phyloP scores from a whole-genome alignment of 1,284 basidiomycete genomes.

The Kwoniella shivajii region DNA sequence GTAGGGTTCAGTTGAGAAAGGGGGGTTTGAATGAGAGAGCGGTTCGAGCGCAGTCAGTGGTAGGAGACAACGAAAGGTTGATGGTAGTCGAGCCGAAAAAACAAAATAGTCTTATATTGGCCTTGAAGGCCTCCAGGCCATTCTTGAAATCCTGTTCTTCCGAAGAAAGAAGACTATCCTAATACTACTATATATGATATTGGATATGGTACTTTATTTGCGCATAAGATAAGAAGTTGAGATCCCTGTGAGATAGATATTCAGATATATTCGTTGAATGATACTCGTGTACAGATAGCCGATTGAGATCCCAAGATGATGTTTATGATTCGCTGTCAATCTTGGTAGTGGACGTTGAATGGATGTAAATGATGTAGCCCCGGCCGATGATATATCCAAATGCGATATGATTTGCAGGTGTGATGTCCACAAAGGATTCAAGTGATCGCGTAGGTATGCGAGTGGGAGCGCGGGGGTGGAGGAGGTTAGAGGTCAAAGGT shows the following conservation, averaged over 20 bases:
- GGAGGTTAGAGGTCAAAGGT: not conserved
- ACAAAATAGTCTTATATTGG: not conserved
- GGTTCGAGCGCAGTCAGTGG: not conserved
- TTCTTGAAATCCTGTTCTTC: not conserved
- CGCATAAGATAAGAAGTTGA: no score
- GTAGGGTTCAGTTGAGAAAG: not conserved
- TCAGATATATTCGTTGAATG: no score
- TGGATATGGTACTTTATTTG: no score
- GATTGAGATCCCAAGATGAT: no score
- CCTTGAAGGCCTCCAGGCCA: conserved; percentile 2
- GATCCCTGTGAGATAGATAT: no score
- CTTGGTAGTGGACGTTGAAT: no score
- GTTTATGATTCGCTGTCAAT: no score
- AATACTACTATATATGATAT: not conserved
- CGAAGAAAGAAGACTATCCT: no score
- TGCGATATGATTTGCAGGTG: no score
- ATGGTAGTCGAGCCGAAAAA: not conserved
- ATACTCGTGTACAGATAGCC: no score
- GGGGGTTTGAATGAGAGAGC: not conserved
- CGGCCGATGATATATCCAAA: no score
- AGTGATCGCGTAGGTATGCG: not conserved
- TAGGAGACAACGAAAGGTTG: not conserved
- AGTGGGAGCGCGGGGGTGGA: not conserved
- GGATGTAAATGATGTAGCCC: no score
- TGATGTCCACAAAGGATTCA: not conserved